Base-by-base conservation (phyloP, 2,329 filamentous ascomycete genomes). In the Penicillium sp. region DNA sequence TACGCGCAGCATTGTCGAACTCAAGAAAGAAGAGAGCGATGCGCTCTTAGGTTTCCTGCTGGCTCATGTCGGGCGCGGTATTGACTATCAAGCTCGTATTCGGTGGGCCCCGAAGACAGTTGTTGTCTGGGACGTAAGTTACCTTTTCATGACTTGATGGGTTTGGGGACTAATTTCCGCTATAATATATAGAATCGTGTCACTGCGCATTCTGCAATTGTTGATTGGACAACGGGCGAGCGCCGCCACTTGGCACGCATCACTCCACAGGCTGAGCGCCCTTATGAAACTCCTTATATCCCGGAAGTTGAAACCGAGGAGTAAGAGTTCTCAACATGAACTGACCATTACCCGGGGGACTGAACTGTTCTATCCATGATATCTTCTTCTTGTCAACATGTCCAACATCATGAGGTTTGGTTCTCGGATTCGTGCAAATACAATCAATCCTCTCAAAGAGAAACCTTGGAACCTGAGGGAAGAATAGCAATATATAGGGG, bases 11-110 rank as follows among this genome's bases (percentile, higher is more conserved):
- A 76, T 79, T 43, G 66, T 74, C 6, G 75, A 76, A 4, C 67
- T 76, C 27, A 78, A 77, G 56, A 70, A 76, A 50, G 69, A 74
- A 34, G 76, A 78, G 53, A 71, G 67, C 38, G 69, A 77, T 36
- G 66, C 69, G 10, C 55, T 79, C 19, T 62, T 78, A 8, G 68
- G 27, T 7, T 64, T 63, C 41, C 44, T 63, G 30, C 36, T 64
- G 11, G 50, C 51, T 29, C 63, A 66, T 42, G 38, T 66, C 26
- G 46, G 58, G 9, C 58, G 60, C 1, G 62, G 63, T 1, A 60
- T 64, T 50, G 62, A 66, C 26, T 67, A 61, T 14, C 66, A 68
- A 43, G 59, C 55, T 14, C 61, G 64, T n/a, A 47, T 68, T 14
- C 49, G 55, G 50, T 69, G 63, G 65, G 62, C 57, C 5, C 62